These are phyloP conservation scores for Houttuynia cordata DNA, from an alignment of 164 flowering plant species.

Conservation along the genomic window DNA sequence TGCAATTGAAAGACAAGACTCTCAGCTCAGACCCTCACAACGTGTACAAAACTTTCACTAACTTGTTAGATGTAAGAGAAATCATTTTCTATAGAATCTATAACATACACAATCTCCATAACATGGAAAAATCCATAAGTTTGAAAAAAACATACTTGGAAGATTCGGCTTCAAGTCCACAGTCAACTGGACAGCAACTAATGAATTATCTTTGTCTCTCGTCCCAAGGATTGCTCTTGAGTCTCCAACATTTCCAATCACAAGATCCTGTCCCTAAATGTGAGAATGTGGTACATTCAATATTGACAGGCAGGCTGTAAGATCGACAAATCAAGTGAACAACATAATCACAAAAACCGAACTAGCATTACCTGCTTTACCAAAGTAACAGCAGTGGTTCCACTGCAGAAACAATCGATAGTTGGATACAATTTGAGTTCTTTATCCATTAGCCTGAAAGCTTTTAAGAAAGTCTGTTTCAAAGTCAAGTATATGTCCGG, in stretches of 20 bases:
- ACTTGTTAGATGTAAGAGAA: too few species aligned
- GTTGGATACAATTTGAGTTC: slow-evolving; percentile 55
- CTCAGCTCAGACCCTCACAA: too few species aligned
- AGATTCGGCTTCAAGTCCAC: slow-evolving; percentile 72
- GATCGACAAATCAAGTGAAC: slow-evolving; percentile 1
- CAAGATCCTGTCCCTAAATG: slow-evolving; percentile 43
- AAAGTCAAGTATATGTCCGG: slow-evolving; percentile 48
- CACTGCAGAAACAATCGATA: slow-evolving; percentile 80
- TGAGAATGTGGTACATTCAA: slow-evolving; percentile 3
- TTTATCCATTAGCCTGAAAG: slow-evolving; percentile 72
- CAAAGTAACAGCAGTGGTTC: slow-evolving; percentile 64
- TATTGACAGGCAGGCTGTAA: slow-evolving; percentile 4
- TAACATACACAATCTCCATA: too few species aligned
- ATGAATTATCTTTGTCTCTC: slow-evolving; percentile 35
- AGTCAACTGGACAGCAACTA: slow-evolving; percentile 52
- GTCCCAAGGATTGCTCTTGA: slow-evolving; percentile 57
- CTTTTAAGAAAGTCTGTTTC: slow-evolving; percentile 42
- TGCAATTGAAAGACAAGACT: background rate
- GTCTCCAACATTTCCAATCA: slow-evolving; percentile 62
- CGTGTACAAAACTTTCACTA: too few species aligned
- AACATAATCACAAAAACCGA: background rate
- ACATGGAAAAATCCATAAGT: too few species aligned
- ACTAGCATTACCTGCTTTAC: slow-evolving; percentile 43
- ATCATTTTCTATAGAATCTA: background rate
- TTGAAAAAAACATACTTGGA: slow-evolving; percentile 39